phyloP scores from a whole-genome alignment of 169 alveolate genomes.

The Plasmodium coatneyi region DNA sequence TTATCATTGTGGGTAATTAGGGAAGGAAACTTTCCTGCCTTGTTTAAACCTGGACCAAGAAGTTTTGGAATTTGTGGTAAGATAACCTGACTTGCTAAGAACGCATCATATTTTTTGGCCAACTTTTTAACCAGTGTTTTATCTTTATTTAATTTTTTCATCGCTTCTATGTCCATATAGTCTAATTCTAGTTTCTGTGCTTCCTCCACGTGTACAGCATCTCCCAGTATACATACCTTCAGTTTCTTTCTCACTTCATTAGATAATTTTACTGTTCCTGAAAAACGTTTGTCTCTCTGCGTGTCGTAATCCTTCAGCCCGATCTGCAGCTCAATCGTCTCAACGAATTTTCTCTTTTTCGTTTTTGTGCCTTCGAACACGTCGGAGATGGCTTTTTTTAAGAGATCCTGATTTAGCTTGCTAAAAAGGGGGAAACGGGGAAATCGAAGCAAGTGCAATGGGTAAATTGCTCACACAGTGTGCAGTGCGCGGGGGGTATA shows the following conservation, averaged over 20 bases:
- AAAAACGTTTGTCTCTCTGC: constrained; percentile 99
- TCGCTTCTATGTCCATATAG: constrained; percentile 97
- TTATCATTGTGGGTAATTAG: constrained; percentile 97
- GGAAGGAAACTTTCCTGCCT: constrained; percentile 99
- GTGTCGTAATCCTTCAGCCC: constrained; percentile 99
- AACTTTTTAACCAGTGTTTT: constrained; percentile 98
- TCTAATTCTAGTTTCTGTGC: constrained; percentile 97
- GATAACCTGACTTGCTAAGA: constrained; percentile 98
- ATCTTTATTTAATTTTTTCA: constrained; percentile 99
- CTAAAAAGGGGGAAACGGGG: constrained; percentile 64
- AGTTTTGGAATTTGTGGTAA: constrained; percentile 99
- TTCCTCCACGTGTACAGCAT: constrained; percentile 98
- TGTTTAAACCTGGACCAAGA: constrained; percentile 99
- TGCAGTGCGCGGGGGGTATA: not conserved
- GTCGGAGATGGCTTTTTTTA: constrained; percentile 93
- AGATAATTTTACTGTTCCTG: constrained; percentile 99
- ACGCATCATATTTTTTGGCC: constrained; percentile 96
- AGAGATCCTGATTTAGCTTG: constrained; percentile 87
- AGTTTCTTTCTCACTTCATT: constrained; percentile 96
- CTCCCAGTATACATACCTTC: constrained; percentile 99
- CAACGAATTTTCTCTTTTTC: constrained; percentile 96
- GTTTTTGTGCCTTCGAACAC: constrained; percentile 94
- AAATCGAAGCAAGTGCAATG: not conserved
- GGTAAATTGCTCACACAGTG: not conserved
- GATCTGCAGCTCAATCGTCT: constrained; percentile 99